phyloP scores from a whole-genome alignment of 2,329 filamentous ascomycete species.

The Chrysosporium keratinophilum region DNA sequence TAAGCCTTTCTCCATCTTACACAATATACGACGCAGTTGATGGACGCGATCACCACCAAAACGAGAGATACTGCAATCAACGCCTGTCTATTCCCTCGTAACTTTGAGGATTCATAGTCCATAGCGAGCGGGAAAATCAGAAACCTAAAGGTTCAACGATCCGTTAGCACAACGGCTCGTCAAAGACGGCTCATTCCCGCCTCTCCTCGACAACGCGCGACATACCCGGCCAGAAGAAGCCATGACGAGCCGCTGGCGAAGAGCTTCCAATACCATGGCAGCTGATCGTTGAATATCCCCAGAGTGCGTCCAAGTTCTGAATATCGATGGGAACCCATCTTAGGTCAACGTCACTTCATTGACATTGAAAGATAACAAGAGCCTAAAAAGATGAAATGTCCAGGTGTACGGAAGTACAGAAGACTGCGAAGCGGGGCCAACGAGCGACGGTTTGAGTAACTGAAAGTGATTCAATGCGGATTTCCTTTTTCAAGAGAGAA shows the following conservation, averaged over 20 bases:
- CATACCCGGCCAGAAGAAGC: conserved; percentile 25
- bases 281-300: conserved; percentile 13
- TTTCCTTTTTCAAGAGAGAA: background rate
- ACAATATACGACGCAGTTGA: conserved; percentile 21
- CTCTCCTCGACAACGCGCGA: background rate
- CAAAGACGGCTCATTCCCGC: background rate
- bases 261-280: conserved; percentile 22
- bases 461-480: background rate
- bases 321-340: conserved; percentile 15
- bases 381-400: background rate
- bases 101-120: conserved; percentile 15
- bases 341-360: conserved; percentile 11
- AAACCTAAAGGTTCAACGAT: conserved; percentile 19
- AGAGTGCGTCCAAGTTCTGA: conserved; percentile 14
- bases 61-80: conserved; percentile 22
- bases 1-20: conserved; percentile 17
- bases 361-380: conserved; percentile 4
- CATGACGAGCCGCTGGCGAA: conserved; percentile 22
- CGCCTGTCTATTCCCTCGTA: conserved; percentile 20
- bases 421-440: conserved; percentile 8
- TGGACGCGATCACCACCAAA: conserved; percentile 23
- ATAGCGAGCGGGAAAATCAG: conserved; percentile 26
- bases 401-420: background rate
- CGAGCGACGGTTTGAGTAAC: conserved; percentile 9
- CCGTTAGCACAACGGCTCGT: background rate